Evolutionary conservation across 176 grass and related monocot species (phyloP).

Genomic region (Cocos nucifera): DNA sequence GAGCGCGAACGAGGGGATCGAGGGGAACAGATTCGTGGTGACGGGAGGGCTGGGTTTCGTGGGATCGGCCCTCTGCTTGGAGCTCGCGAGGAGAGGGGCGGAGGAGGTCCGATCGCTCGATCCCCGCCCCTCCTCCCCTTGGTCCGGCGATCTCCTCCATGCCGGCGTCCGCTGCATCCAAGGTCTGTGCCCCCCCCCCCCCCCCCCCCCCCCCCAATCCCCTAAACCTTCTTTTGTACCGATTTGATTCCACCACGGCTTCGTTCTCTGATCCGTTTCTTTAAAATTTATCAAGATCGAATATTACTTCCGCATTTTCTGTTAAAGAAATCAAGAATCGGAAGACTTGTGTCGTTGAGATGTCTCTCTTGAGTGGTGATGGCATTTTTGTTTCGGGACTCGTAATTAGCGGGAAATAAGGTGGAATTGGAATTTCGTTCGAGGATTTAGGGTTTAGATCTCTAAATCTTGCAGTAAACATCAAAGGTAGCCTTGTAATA

Average conservation of each 20-base stretch:
- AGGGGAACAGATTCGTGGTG: conserved; percentile 61
- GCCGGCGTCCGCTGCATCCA: conserved; percentile 47
- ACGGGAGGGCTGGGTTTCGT: conserved; percentile 79
- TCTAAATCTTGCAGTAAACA: no score
- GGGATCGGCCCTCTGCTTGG: conserved; percentile 60
- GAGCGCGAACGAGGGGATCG: conserved; percentile 69
- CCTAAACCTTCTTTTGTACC: background rate
- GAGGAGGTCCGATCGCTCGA: conserved; percentile 72
- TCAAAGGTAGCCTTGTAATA: no score
- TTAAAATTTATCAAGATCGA: background rate
- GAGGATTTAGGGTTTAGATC: no score
- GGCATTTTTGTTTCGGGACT: no score
- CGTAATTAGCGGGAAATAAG: no score
- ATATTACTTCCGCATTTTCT: background rate
- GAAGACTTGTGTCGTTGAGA: no score
- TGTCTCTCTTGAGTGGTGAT: no score
- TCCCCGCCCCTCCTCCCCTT: conserved; percentile 38
- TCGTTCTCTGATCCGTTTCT: background rate
- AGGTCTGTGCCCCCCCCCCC: conserved; percentile 18
- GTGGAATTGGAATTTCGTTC: no score
- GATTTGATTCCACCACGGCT: background rate
- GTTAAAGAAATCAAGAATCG: background rate
- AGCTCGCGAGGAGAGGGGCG: conserved; percentile 66
- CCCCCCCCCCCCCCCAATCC: no score
- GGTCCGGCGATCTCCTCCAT: conserved; percentile 38